Conservation (phyloP, 1,139 yeast species). For the Yamadazyma aaseri region DNA sequence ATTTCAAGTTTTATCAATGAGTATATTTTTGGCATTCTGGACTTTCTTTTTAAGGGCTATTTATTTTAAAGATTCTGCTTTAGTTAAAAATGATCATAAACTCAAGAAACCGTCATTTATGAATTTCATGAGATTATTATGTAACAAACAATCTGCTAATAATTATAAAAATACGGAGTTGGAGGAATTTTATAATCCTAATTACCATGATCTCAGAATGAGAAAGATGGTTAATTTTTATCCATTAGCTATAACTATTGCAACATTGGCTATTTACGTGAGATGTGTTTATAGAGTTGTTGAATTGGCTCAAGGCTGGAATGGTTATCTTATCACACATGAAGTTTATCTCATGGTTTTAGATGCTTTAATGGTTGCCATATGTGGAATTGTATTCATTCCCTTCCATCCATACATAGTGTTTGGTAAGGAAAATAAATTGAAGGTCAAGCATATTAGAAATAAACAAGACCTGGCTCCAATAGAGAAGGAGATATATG, state of each 20-base stretch:
- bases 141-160: slow-evolving; percentile 23
- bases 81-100: slow-evolving; percentile 13
- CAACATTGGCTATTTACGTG: slow-evolving; percentile 56
- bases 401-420: slow-evolving; percentile 61
- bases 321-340: slow-evolving; percentile 62
- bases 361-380: slow-evolving; percentile 67
- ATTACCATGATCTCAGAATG: slow-evolving; percentile 38
- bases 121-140: slow-evolving; percentile 18
- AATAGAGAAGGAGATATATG: no score
- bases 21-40: slow-evolving; percentile 28
- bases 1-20: slow-evolving; percentile 38
- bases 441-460: slow-evolving; percentile 12
- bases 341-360: slow-evolving; percentile 72
- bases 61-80: slow-evolving; percentile 19
- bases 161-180: slow-evolving; percentile 19
- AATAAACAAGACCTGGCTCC: slow-evolving; percentile 1
- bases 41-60: slow-evolving; percentile 26
- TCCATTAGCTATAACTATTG: slow-evolving; percentile 46
- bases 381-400: slow-evolving; percentile 40
- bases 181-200: slow-evolving; percentile 33
- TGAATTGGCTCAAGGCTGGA: slow-evolving; percentile 76
- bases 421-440: slow-evolving; percentile 33
- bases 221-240: slow-evolving; percentile 41
- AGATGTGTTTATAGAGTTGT: slow-evolving; percentile 78
- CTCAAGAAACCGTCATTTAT: slow-evolving; percentile 27